phyloP scores from a whole-genome alignment of 345 rosid species.

The Pistacia vera region DNA sequence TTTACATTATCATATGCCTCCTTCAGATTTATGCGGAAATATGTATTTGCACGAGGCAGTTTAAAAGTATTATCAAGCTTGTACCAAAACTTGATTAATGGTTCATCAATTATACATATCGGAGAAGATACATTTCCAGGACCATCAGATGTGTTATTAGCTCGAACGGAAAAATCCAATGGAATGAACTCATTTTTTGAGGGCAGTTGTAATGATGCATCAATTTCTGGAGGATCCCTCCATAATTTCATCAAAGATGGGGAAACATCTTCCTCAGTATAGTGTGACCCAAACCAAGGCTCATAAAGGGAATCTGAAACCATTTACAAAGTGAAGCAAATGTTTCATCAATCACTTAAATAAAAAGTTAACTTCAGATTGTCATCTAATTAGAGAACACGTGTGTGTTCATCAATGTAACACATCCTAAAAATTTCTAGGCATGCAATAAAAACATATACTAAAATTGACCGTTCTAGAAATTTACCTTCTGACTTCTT shows the following conservation, averaged over 20 bases:
- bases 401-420: neutral
- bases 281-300: conserved; percentile 92
- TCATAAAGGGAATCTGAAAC: conserved; percentile 66
- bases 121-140: conserved; percentile 46
- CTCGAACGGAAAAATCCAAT: conserved; percentile 70
- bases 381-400: neutral
- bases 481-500: conserved; percentile 59
- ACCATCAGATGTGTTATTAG: conserved; percentile 35
- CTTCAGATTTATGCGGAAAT: conserved; percentile 82
- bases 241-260: conserved; percentile 67
- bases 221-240: conserved; percentile 78
- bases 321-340: conserved; percentile 14
- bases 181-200: conserved; percentile 86
- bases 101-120: conserved; percentile 72
- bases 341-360: conserved; percentile 10
- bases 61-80: conserved; percentile 84
- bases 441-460: neutral
- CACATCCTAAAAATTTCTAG: neutral
- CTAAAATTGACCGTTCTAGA: neutral
- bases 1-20: conserved; percentile 69
- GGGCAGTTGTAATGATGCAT: conserved; percentile 73
- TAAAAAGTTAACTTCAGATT: neutral
- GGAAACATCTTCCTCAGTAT: conserved; percentile 69
- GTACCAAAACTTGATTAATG: conserved; percentile 89
- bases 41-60: conserved; percentile 87